Base-by-base conservation (phyloP, 2,329 filamentous ascomycete genomes). In the Rugonectria rugulosa region DNA sequence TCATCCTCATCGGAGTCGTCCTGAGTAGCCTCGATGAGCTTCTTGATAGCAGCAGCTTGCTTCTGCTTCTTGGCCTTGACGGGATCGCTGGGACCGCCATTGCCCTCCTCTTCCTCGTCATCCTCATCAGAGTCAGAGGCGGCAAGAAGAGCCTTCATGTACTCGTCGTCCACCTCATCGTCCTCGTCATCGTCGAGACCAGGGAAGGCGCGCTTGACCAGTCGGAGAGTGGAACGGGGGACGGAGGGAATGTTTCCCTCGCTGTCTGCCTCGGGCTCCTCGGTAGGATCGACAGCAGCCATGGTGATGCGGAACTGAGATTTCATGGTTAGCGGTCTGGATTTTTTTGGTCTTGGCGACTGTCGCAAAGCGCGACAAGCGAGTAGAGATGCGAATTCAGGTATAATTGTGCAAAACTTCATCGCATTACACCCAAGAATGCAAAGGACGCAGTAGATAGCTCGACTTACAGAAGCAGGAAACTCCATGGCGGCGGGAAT, bases 221-320 rank as follows among this genome's bases (percentile, higher is more conserved):
- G 83, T 80, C 95, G 97, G 69, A 99, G 81, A 46, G 95, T 99
- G 49, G 95, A 90, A 67, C 93, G 90, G 67, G 88, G 84, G 59
- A 87, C 76, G 54, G 78, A 75, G 67, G 84, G 84, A 57, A 84
- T 76, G 69, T 88, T 86, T 67, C 81, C 83, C 47, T 84, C 82
- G 54, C 82, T 81, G 65, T 88, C 87, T 56, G 81, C 81, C 74
- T 91, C 84, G 29, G 88, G 83, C 67, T 86, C 82, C 68, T 90
- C 90, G 70, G 86, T 92, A 55, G 95, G 95, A 74, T 99, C 94
- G 74, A 99, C 89, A 64, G 95, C 95, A 70, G 96, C 95, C 95
- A 99, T 99, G 70, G 93, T 98, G 72, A 99, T 92, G 74, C 92
- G 92, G 80, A 97, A 96, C 93, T 97, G 70, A 34, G 49, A 48